Conservation (phyloP, 192 early-diverging fungal species). For the Chytriomyces sp. region DNA sequence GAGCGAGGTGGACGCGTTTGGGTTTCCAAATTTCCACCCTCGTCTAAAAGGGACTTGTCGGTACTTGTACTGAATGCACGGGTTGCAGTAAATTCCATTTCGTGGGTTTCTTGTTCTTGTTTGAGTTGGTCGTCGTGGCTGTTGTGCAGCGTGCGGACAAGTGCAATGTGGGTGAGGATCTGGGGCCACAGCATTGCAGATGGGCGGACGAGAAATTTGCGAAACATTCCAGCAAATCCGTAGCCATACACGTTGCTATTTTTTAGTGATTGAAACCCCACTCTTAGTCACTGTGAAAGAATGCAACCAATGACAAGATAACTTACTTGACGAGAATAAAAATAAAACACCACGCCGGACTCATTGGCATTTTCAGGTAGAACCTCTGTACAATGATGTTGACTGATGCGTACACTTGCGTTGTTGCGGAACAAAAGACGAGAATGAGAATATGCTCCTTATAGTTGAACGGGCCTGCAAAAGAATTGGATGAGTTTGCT, state of each 20-base stretch:
- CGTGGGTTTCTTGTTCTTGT: not conserved
- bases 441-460: slow-evolving; percentile 86
- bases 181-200: slow-evolving; percentile 86
- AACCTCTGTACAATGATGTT: slow-evolving; percentile 34
- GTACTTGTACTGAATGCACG: slow-evolving; percentile 27
- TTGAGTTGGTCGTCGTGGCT: not conserved
- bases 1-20: not conserved
- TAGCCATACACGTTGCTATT: slow-evolving; percentile 49
- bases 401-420: slow-evolving; percentile 61
- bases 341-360: slow-evolving; percentile 7
- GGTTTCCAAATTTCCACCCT: not conserved
- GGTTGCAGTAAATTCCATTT: not conserved
- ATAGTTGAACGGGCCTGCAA: slow-evolving; percentile 66
- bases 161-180: slow-evolving; percentile 73
- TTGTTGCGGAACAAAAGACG: slow-evolving; percentile 70
- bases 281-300: not conserved
- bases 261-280: too few relatives aligned
- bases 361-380: not conserved
- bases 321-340: slow-evolving; percentile 18
- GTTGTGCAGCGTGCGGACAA: slow-evolving; percentile 81
- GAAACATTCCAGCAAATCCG: slow-evolving; percentile 71
- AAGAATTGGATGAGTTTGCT: too few relatives aligned
- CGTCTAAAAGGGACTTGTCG: not conserved
- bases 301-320: not conserved
- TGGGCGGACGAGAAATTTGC: slow-evolving; percentile 81